Conservation (phyloP, 768 basidiomycete species). For the Termitomyces heimii region DNA sequence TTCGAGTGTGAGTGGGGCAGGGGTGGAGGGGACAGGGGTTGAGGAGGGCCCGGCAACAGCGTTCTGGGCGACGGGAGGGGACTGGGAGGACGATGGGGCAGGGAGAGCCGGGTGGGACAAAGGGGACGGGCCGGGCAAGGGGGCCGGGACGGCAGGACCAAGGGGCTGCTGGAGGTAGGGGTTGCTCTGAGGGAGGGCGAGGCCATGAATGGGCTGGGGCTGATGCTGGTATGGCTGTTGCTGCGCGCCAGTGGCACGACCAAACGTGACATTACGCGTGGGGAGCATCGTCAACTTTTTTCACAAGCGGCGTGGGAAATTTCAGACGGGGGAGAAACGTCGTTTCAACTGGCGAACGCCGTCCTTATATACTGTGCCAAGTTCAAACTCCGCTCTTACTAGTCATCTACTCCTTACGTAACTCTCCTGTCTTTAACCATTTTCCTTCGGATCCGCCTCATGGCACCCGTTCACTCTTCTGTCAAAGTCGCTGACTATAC, state of each 20-base stretch:
- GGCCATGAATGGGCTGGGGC: constrained; percentile 34
- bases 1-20: constrained; percentile 74
- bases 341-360: constrained; percentile 20
- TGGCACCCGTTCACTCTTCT: not conserved
- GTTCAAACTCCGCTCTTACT: constrained; percentile 40
- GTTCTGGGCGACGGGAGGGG: constrained; percentile 25
- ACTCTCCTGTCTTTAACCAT: constrained; percentile 28
- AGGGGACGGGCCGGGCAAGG: constrained; percentile 49
- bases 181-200: constrained; percentile 56
- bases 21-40: constrained; percentile 56
- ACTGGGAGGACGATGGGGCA: constrained; percentile 23
- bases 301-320: constrained; percentile 35
- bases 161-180: constrained; percentile 32
- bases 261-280: constrained; percentile 75
- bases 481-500: not conserved
- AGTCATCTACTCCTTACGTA: constrained; percentile 38
- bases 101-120: constrained; percentile 35
- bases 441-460: constrained; percentile 11
- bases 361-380: constrained; percentile 37
- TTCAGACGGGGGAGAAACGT: constrained; percentile 27
- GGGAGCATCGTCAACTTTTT: constrained; percentile 47
- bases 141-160: constrained; percentile 11
- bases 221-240: constrained; percentile 32
- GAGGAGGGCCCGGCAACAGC: constrained; percentile 53
- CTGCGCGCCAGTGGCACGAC: constrained; percentile 46